Evolutionary conservation across 164 flowering plant species (phyloP).

Genomic region (Nymphaea thermarum): DNA sequence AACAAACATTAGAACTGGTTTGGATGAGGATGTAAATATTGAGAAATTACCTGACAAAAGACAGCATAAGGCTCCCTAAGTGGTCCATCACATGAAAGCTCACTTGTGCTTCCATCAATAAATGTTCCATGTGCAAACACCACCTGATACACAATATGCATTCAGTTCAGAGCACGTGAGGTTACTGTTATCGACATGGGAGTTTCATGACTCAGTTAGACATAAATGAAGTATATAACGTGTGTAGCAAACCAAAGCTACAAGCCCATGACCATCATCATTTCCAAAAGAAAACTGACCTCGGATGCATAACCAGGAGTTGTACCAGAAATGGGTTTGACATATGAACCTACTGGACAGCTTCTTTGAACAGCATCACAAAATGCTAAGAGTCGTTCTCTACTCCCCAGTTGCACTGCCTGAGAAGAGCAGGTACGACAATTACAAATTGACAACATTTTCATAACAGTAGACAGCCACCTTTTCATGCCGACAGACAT

Average conservation of each 20-base stretch:
- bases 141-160: conserved; percentile 25
- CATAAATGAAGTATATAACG: no score
- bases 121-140: conserved; percentile 85
- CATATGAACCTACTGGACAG: conserved; percentile 71
- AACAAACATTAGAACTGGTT: background rate
- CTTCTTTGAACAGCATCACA: conserved; percentile 88
- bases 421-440: conserved; percentile 14
- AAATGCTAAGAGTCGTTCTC: conserved; percentile 67
- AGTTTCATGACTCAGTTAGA: no score
- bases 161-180: background rate
- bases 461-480: background rate
- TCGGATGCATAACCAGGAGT: conserved; percentile 87
- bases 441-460: background rate
- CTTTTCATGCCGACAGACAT: background rate
- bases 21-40: background rate
- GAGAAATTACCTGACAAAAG: conserved; percentile 41
- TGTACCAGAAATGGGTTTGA: conserved; percentile 64
- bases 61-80: conserved; percentile 67
- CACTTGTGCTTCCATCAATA: conserved; percentile 89
- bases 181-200: no score
- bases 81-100: conserved; percentile 91
- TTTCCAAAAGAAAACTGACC: conserved; percentile 20
- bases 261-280: no score
- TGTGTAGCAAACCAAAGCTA: no score
- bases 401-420: conserved; percentile 77